Evolutionary conservation across 306 rosid species (phyloP).

Genomic region (Pterocarpus macrocarpus): DNA sequence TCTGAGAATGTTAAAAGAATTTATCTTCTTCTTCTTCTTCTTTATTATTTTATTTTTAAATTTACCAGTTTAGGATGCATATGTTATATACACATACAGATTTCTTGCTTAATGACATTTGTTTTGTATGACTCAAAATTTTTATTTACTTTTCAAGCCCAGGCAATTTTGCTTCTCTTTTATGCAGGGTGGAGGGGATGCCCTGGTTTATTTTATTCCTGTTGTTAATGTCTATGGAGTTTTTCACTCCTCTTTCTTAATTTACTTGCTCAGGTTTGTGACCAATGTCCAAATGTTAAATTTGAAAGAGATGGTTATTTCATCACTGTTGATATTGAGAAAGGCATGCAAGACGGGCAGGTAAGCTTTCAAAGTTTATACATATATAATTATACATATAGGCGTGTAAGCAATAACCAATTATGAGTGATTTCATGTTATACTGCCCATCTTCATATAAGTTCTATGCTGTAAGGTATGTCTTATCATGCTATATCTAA

Average conservation of each 20-base stretch:
- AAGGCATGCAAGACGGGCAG: slow-evolving; percentile 91
- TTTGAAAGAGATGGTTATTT: slow-evolving; percentile 81
- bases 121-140: neutral
- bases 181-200: neutral
- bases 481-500: neutral
- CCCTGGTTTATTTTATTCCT: neutral
- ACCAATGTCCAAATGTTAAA: slow-evolving; percentile 81
- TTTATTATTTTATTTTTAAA: neutral
- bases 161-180: neutral
- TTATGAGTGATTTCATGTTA: neutral
- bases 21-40: neutral
- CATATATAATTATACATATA: no score
- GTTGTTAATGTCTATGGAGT: neutral
- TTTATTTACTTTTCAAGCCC: neutral
- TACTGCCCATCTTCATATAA: neutral
- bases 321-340: slow-evolving; percentile 84
- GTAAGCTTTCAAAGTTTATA: slow-evolving; percentile 53
- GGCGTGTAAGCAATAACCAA: neutral
- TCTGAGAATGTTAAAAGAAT: slow-evolving; percentile 3
- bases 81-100: neutral
- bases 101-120: neutral
- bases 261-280: slow-evolving; percentile 73
- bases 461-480: neutral
- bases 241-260: neutral
- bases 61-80: neutral